phyloP scores from a whole-genome alignment of 371 early-diverging fungal genomes.

The Syncephalis plumigaleata region DNA sequence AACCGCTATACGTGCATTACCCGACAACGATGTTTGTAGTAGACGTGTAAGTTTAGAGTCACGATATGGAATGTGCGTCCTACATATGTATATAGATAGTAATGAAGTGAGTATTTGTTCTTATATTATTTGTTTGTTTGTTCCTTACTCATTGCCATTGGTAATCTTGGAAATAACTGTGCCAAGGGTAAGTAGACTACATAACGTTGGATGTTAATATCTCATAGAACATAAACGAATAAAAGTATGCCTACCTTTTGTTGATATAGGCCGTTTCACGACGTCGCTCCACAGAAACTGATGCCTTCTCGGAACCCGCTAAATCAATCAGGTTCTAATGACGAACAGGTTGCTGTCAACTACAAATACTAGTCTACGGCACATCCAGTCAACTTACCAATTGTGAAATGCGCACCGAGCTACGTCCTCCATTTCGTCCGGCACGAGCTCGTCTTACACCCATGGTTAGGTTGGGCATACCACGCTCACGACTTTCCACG shows the following conservation, averaged over 20 bases:
- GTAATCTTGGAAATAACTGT: conserved; percentile 78
- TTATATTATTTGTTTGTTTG: background rate
- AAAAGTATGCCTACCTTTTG: conserved; percentile 52
- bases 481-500: conserved; percentile 31
- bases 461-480: conserved; percentile 12
- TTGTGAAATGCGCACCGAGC: conserved; percentile 38
- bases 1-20: conserved; percentile 58
- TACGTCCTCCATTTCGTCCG: conserved; percentile 10
- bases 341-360: background rate
- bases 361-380: background rate
- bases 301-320: conserved; percentile 87
- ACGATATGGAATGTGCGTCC: conserved; percentile 66
- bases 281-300: conserved; percentile 50
- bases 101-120: too few species aligned
- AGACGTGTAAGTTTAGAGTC: conserved; percentile 85
- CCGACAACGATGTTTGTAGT: conserved; percentile 63
- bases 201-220: too few species aligned
- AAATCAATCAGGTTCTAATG: conserved; percentile 73
- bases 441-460: conserved; percentile 13
- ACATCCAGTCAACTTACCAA: conserved; percentile 16
- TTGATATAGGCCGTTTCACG: conserved; percentile 93
- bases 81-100: background rate
- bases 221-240: too few species aligned
- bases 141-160: conserved; percentile 25
- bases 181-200: conserved; percentile 60